Evolutionary conservation across 805 yeast species (phyloP).

Genomic region (Starmerella ratchasimensis): DNA sequence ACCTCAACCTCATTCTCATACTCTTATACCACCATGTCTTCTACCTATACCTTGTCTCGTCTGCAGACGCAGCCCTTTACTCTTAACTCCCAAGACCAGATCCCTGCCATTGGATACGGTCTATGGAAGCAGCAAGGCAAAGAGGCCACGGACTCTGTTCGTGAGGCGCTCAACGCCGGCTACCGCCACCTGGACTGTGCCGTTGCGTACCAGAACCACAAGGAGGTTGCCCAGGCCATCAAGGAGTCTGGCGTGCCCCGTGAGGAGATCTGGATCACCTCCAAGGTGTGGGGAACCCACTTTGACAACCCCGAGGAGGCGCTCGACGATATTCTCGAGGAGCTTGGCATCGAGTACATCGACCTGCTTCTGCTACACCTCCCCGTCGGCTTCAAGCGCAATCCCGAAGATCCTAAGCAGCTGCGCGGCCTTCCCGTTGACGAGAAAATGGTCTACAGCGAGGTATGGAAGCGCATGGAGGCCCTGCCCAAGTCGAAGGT

Average conservation of each 20-base stretch:
- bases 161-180: conserved; percentile 47
- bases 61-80: conserved; percentile 3
- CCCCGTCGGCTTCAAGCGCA: conserved; percentile 36
- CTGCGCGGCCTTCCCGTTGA: conserved; percentile 11
- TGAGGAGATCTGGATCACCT: conserved; percentile 52
- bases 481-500: conserved; percentile 38
- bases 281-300: conserved; percentile 38
- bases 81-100: conserved; percentile 9
- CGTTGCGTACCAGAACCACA: conserved; percentile 30
- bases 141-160: conserved; percentile 31
- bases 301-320: conserved; percentile 35
- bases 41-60: conserved; percentile 11
- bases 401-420: conserved; percentile 11
- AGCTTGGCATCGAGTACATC: conserved; percentile 58
- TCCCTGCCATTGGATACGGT: conserved; percentile 17
- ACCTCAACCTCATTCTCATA: background rate
- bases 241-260: conserved; percentile 37
- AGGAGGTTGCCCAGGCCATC: conserved; percentile 38
- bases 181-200: conserved; percentile 47
- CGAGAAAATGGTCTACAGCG: conserved; percentile 4
- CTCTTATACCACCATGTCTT: conserved; percentile 1
- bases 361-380: conserved; percentile 70
- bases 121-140: conserved; percentile 11
- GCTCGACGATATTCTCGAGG: conserved; percentile 43
- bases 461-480: conserved; percentile 50